phyloP scores from a whole-genome alignment of 345 rosid species.

The Brassica carinata region DNA sequence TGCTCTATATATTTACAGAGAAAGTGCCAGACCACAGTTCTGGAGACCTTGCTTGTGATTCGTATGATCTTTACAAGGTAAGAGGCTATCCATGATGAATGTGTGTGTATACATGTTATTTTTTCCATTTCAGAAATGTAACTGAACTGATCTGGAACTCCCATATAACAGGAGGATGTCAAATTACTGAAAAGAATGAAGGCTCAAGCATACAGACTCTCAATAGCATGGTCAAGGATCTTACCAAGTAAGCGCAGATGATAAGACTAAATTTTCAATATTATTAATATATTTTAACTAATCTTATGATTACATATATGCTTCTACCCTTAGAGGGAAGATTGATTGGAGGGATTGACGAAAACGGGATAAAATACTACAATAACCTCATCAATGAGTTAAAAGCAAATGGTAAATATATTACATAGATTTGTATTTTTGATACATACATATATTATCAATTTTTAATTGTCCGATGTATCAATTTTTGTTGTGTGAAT shows the following conservation, averaged over 20 bases:
- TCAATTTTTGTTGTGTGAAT: conserved; percentile 8
- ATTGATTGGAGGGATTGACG: conserved; percentile 46
- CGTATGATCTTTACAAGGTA: conserved; percentile 18
- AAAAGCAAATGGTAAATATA: background rate
- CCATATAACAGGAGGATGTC: conserved; percentile 38
- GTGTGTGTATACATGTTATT: background rate
- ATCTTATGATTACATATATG: background rate
- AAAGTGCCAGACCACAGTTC: conserved; percentile 6
- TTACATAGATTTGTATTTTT: background rate
- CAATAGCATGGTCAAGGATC: conserved; percentile 57
- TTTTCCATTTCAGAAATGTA: background rate
- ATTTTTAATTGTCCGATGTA: background rate
- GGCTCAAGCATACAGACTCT: conserved; percentile 49
- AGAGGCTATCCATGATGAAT: background rate
- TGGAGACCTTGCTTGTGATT: conserved; percentile 27
- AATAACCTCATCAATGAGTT: conserved; percentile 35
- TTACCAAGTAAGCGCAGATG: conserved; percentile 29
- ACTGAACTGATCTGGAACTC: background rate
- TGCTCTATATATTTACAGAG: conserved; percentile 11
- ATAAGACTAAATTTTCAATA: background rate
- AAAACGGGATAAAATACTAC: conserved; percentile 48
- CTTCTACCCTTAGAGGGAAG: conserved; percentile 41
- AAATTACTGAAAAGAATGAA: conserved; percentile 41
- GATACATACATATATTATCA: background rate
- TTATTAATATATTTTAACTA: background rate